Base-by-base conservation (phyloP, 768 basidiomycete species). In the Trametes coccinea region DNA sequence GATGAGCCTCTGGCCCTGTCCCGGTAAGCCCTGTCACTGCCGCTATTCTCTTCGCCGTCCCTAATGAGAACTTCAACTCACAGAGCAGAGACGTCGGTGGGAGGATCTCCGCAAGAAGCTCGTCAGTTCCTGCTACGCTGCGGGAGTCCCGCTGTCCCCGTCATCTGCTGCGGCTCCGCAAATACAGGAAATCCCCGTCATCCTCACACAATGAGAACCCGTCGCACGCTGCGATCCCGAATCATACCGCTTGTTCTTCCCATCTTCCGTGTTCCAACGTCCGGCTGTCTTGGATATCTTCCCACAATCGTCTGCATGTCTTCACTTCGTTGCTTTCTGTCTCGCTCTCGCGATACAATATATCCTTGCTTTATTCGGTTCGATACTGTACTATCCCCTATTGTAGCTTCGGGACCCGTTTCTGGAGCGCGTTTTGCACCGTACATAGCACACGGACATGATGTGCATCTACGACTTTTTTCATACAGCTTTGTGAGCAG, bases 1-100 rank as follows among this genome's bases (percentile, higher is more conserved):
- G 61, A 81, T 81, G 49, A 76, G 78, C 5, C 66, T 88, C 47
- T 89, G 87, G 86, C 88, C 88, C 0, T 89, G 86, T 69, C 69
- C 75, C 56, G 83, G 87, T 88, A 67, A 66, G 76, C 5, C 14
- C 39, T 8, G 14, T 43, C 41, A 43, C 45, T 31, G 27, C 30
- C 22, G 30, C 45, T 41, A 10, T 22, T 17, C 14, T 33, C 29
- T 39, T 27, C 14, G 39, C 39, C 14, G 43, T 30, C 39, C 33
- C 48, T 47, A 45, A 65, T 66, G 62, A 68, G 61, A 53, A 33
- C 31, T 7, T 17, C 45, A 22, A 6, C 4, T 51, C 39, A 16
- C 57, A 86, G 87, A 81, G 63, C 84, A 85, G 79, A 75, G 84
- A 52, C 68, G 71, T 48, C 77, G 79, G 22, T 83, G 84, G 64